phyloP scores from a whole-genome alignment of 2,329 filamentous ascomycete species.

The Fusarium sp. region DNA sequence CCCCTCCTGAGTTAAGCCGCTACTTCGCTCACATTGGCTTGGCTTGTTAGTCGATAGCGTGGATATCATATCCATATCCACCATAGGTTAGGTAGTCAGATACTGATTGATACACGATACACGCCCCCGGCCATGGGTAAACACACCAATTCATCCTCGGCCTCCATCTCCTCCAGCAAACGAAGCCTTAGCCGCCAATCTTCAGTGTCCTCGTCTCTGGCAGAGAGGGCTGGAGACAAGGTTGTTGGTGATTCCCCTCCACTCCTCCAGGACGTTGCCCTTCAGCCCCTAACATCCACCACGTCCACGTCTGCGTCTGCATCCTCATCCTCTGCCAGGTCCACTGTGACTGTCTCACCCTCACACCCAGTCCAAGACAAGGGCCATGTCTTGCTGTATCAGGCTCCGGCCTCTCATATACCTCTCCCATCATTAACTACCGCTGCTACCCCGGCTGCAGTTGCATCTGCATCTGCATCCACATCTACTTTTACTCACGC shows the following conservation, averaged over 20 bases:
- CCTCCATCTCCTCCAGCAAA: conserved; percentile 34
- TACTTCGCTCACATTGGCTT: conserved; percentile 7
- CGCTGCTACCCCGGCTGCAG: conserved; percentile 29
- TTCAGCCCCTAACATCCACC: conserved; percentile 49
- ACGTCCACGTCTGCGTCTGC: conserved; percentile 15
- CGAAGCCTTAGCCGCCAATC: conserved; percentile 41
- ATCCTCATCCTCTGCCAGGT: conserved; percentile 41
- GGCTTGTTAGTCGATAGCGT: conserved; percentile 9
- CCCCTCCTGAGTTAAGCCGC: conserved; percentile 9
- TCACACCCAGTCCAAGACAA: conserved; percentile 40
- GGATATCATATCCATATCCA: not conserved
- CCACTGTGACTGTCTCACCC: conserved; percentile 48
- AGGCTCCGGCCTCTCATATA: conserved; percentile 43
- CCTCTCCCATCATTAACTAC: conserved; percentile 41
- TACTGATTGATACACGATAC: conserved; percentile 19
- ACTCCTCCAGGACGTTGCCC: conserved; percentile 48
- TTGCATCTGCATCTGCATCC: conserved; percentile 25
- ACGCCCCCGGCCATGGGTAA: conserved; percentile 48
- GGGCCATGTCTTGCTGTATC: conserved; percentile 46
- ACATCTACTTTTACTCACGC: conserved; percentile 11
- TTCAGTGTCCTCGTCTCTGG: conserved; percentile 41
- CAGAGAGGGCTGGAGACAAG: conserved; percentile 40
- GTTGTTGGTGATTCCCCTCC: conserved; percentile 46
- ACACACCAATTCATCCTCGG: conserved; percentile 34
- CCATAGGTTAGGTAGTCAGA: not conserved